phyloP scores from a whole-genome alignment of 768 basidiomycete genomes.

The Naganishia onofrii region DNA sequence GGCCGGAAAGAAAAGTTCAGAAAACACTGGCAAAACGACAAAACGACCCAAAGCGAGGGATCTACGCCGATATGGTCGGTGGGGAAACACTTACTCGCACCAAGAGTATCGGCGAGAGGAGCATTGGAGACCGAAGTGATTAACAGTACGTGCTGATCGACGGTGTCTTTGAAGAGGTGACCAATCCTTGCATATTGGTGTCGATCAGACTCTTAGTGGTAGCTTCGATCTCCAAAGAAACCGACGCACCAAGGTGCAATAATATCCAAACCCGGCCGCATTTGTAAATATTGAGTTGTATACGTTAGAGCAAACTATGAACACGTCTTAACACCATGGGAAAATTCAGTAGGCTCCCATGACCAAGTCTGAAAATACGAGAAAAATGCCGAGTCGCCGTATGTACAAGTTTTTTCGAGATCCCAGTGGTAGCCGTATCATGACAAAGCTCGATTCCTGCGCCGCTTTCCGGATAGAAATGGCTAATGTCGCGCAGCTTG shows the following conservation, averaged over 20 bases:
- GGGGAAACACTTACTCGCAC: conserved; percentile 42
- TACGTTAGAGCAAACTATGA: background rate
- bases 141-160: background rate
- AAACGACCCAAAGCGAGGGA: conserved; percentile 80
- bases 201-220: too few species aligned
- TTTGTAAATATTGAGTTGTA: conserved; percentile 7
- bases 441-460: too few species aligned
- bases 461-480: too few species aligned
- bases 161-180: background rate
- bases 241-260: background rate
- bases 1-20: conserved; percentile 76
- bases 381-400: too few species aligned
- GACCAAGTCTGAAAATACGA: too few species aligned
- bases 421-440: too few species aligned
- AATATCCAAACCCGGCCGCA: background rate
- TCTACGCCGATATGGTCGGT: conserved; percentile 50
- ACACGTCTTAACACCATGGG: background rate
- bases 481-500: too few species aligned
- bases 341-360: too few species aligned
- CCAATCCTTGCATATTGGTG: too few species aligned
- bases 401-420: too few species aligned
- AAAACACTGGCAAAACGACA: conserved; percentile 81
- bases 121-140: conserved; percentile 16
- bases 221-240: too few species aligned
- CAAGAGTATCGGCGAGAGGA: conserved; percentile 33